These are phyloP conservation scores for Penicillium brevicompactum DNA, from an alignment of 2,329 filamentous ascomycete genomes.

Conservation along the genomic window DNA sequence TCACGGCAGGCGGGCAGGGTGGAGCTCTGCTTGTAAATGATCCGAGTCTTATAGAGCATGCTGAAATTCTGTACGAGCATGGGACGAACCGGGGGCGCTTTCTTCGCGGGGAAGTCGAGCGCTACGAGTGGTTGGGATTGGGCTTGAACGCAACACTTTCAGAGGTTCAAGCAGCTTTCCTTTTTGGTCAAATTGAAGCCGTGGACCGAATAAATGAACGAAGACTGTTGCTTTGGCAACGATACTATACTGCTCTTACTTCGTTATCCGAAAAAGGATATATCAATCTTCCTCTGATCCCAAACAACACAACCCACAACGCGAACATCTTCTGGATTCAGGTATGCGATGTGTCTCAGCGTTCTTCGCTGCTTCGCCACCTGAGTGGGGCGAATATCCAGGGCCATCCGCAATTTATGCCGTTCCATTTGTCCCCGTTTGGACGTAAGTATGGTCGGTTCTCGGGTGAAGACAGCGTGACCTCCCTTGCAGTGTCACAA, in stretches of 20 bases:
- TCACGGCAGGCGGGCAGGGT: slow-evolving; percentile 17
- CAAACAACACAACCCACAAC: not conserved
- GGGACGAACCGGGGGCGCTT: slow-evolving; percentile 12
- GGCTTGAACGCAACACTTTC: slow-evolving; percentile 9
- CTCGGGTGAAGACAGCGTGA: not conserved
- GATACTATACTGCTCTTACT: not conserved
- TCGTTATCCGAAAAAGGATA: not conserved
- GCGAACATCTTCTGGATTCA: not conserved
- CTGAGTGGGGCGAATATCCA: not conserved
- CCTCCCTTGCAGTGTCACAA: not conserved
- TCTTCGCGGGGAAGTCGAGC: slow-evolving; percentile 11
- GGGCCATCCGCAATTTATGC: not conserved
- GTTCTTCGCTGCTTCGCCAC: not conserved
- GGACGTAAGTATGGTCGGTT: not conserved
- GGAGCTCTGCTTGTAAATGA: slow-evolving; percentile 18
- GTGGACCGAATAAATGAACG: slow-evolving; percentile 2
- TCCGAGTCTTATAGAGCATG: slow-evolving; percentile 3
- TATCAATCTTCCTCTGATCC: not conserved
- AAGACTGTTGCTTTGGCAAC: not conserved
- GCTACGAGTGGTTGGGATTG: slow-evolving; percentile 13
- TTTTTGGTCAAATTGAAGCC: slow-evolving; percentile 13
- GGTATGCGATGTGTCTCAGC: not conserved
- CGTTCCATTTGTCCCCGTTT: not conserved
- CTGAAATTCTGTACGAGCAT: slow-evolving; percentile 11
- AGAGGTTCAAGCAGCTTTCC: slow-evolving; percentile 18